Evolutionary conservation across 805 yeast species (phyloP), one percentile per base, ranked within the genome.

Genomic region (Wickerhamiella siamensis): DNA sequence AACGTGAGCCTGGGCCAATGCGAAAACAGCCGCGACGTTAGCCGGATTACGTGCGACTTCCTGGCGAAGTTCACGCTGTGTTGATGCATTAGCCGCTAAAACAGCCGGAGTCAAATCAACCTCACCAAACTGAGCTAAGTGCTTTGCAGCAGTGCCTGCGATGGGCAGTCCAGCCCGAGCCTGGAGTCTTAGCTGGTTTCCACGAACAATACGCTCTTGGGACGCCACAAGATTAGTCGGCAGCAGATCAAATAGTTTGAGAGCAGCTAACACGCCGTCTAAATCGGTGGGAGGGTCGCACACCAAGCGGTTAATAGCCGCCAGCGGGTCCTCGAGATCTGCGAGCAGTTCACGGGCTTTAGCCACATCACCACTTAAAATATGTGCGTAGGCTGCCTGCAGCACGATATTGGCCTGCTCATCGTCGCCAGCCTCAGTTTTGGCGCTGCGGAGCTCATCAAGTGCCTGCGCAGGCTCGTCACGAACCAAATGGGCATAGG

Each of bases 381-480:
- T 68, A 40, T 71, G 59, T 16, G 72, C 70, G 50, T 69, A 77
- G 2, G 82, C 77, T 24, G 70, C 70, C 48, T 80, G 79, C 35
- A 77, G 56, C 44, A 67, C 57, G 17, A 78, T 83, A 33, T 58
- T 51, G 4, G 61, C 54, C 39, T 66, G 60, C 44, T 77, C 82
- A 6, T 59, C 62, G 21, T 67, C 62, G 5, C 46, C 59, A 20
- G 66, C 72, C 16, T 59, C 47, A 12, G 58, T 48, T 36, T 65
- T 59, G 2, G 84, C 79, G 39, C 58, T 55, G 15, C 65, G 56
- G 44, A 80, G 63, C 31, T 64, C 49, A 2, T 53, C 55, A 27
- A 75, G 54, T 2, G 82, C 69, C 14, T 52, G 46, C 0, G 46
- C 47, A 33, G 57, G 59, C 32, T 72, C 59, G 8, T 65, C 64